Percentiles rank a stretch among this genome's conserved stretches.
These are phyloP conservation scores for Prunus davidiana DNA, from an alignment of 306 rosid genomes.

Conservation along the genomic window DNA sequence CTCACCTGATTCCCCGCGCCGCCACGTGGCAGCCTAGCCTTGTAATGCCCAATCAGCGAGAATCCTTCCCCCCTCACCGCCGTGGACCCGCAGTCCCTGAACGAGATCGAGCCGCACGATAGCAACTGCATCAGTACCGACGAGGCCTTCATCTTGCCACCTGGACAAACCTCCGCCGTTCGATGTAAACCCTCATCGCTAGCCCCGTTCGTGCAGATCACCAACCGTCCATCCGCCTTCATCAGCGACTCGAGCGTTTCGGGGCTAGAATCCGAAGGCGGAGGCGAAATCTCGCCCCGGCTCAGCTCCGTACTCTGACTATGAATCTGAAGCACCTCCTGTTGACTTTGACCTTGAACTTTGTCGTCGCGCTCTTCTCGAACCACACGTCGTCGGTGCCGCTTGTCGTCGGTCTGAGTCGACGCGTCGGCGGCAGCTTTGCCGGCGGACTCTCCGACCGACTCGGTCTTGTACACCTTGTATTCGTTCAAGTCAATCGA, in stretches of 20 bases:
- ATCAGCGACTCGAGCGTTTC: constrained; percentile 81
- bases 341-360: constrained; percentile 6
- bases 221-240: constrained; percentile 74
- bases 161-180: constrained; percentile 43
- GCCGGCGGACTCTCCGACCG: constrained; percentile 61
- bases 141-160: constrained; percentile 74
- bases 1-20: constrained; percentile 47
- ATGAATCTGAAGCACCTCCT: not conserved
- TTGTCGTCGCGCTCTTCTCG: constrained; percentile 24
- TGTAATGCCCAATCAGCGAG: constrained; percentile 60
- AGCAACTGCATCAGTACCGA: constrained; percentile 73
- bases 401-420: constrained; percentile 89
- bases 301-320: constrained; percentile 65
- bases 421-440: constrained; percentile 78
- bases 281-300: constrained; percentile 94
- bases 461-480: constrained; percentile 82
- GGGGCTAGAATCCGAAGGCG: constrained; percentile 95
- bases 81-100: constrained; percentile 58
- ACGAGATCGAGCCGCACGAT: constrained; percentile 85
- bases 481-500: constrained; percentile 78
- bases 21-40: constrained; percentile 50
- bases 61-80: constrained; percentile 55
- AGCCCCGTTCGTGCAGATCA: constrained; percentile 26
- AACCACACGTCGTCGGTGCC: constrained; percentile 53
- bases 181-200: constrained; percentile 29